These are phyloP conservation scores for Ceratocystis destructans DNA, from an alignment of 2,329 filamentous ascomycete genomes.

Conservation along the genomic window DNA sequence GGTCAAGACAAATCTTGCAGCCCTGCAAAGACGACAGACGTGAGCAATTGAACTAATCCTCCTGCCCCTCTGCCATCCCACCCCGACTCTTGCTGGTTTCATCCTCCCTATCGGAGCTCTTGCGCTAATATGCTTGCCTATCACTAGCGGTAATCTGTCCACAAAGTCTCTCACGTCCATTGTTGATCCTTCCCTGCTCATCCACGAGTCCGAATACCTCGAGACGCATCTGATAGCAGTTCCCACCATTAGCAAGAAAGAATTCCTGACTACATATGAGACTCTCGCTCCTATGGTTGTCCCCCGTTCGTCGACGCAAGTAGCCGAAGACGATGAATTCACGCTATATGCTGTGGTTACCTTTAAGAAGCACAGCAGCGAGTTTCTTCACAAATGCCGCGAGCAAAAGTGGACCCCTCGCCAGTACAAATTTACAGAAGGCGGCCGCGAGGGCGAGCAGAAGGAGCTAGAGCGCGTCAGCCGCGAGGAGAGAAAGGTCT, in stretches of 20 bases:
- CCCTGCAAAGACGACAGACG: constrained; percentile 79
- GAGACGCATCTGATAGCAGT: constrained; percentile 91
- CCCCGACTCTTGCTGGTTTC: neutral
- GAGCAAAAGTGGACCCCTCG: constrained; percentile 91
- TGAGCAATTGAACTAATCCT: constrained; percentile 30
- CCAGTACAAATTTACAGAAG: constrained; percentile 86
- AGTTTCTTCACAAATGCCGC: constrained; percentile 83
- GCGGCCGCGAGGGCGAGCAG: constrained; percentile 77
- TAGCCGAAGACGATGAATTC: constrained; percentile 82
- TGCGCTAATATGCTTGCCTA: constrained; percentile 17
- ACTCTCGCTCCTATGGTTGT: constrained; percentile 83
- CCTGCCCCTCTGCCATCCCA: neutral
- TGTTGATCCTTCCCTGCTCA: constrained; percentile 63
- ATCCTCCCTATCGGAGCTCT: neutral
- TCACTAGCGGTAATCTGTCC: constrained; percentile 66
- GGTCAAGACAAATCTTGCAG: constrained; percentile 69
- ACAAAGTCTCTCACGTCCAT: constrained; percentile 88
- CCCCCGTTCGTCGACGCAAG: constrained; percentile 66
- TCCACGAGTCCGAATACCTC: constrained; percentile 89
- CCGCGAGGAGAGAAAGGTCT: constrained; percentile 79
- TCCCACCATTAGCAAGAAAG: constrained; percentile 64
- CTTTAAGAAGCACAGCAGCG: constrained; percentile 79
- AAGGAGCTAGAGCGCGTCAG: constrained; percentile 70
- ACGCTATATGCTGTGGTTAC: constrained; percentile 75
- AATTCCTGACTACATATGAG: constrained; percentile 83